phyloP scores from a whole-genome alignment of 1,284 basidiomycete species.

The Ceratobasidium sp. region DNA sequence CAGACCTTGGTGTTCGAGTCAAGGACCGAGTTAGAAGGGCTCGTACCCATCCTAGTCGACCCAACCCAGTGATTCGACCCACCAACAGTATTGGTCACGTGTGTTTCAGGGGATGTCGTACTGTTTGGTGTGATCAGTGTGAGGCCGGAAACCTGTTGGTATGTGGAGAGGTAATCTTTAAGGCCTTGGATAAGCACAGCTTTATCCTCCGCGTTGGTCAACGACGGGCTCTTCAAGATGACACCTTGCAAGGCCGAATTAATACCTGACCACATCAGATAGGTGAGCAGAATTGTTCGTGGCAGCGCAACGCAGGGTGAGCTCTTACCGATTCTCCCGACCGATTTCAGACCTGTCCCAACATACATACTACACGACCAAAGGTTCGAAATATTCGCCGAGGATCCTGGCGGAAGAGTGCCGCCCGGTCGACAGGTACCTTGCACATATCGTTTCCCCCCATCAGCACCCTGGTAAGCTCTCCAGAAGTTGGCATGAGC shows the following conservation, averaged over 20 bases:
- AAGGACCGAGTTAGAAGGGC: conserved; percentile 62
- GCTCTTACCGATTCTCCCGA: conserved; percentile 67
- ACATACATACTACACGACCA: conserved; percentile 67
- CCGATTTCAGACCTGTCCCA: conserved; percentile 71
- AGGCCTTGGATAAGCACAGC: conserved; percentile 64
- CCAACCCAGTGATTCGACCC: conserved; percentile 73
- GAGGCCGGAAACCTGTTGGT: conserved; percentile 62
- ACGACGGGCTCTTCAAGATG: conserved; percentile 69
- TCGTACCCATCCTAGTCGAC: conserved; percentile 65
- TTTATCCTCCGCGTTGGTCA: conserved; percentile 70
- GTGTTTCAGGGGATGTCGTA: conserved; percentile 57
- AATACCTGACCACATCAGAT: conserved; percentile 41
- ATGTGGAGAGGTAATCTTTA: conserved; percentile 57
- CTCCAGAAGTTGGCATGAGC: conserved; percentile 75
- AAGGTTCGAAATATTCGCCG: conserved; percentile 66
- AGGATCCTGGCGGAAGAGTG: conserved; percentile 63
- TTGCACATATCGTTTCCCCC: conserved; percentile 67
- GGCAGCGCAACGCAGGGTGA: background rate
- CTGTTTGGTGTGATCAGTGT: conserved; percentile 71
- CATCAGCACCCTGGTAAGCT: conserved; percentile 64
- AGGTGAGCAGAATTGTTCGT: no score
- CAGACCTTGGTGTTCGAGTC: conserved; percentile 71
- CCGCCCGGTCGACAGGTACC: conserved; percentile 73
- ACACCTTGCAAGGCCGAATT: conserved; percentile 66
- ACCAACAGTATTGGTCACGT: conserved; percentile 60